Conservation (phyloP, 148 eudicot species). For the Pharnaceum exiguum region DNA sequence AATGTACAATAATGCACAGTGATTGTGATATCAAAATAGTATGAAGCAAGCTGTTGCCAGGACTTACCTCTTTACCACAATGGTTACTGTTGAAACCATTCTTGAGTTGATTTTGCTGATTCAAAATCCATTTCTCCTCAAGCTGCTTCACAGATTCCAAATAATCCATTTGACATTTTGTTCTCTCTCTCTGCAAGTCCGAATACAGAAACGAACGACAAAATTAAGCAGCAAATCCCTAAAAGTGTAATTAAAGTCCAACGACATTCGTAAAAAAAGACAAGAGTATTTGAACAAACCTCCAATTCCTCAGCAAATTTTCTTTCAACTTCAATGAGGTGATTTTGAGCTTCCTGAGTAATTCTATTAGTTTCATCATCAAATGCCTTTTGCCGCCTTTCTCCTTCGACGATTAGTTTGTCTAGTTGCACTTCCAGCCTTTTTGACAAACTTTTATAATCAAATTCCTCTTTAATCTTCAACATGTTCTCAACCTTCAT, state of each 20-base stretch:
- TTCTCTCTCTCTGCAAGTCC: slow-evolving; percentile 63
- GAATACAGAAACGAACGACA: slow-evolving; percentile 6
- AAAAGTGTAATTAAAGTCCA: not conserved
- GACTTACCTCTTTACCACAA: slow-evolving; percentile 46
- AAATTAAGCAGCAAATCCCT: slow-evolving; percentile 11
- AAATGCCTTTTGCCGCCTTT: slow-evolving; percentile 75
- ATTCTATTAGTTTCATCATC: slow-evolving; percentile 77
- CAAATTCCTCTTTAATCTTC: slow-evolving; percentile 93
- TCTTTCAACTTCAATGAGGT: slow-evolving; percentile 67
- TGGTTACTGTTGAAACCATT: slow-evolving; percentile 48
- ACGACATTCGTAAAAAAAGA: not conserved
- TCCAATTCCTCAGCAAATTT: slow-evolving; percentile 63
- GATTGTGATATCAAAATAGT: not conserved
- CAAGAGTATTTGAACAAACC: slow-evolving; percentile 35
- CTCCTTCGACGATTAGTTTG: slow-evolving; percentile 87
- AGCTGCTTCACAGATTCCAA: slow-evolving; percentile 90
- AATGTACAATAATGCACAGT: not conserved
- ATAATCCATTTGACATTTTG: slow-evolving; percentile 96
- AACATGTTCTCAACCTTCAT: slow-evolving; percentile 99
- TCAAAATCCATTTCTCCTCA: slow-evolving; percentile 78
- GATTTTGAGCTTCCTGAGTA: slow-evolving; percentile 60
- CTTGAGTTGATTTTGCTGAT: slow-evolving; percentile 53
- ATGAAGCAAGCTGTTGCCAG: not conserved
- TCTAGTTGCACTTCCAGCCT: slow-evolving; percentile 86
- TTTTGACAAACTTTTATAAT: slow-evolving; percentile 83